Base-by-base conservation (phyloP, 306 rosid species). In the Abrus precatorius region DNA sequence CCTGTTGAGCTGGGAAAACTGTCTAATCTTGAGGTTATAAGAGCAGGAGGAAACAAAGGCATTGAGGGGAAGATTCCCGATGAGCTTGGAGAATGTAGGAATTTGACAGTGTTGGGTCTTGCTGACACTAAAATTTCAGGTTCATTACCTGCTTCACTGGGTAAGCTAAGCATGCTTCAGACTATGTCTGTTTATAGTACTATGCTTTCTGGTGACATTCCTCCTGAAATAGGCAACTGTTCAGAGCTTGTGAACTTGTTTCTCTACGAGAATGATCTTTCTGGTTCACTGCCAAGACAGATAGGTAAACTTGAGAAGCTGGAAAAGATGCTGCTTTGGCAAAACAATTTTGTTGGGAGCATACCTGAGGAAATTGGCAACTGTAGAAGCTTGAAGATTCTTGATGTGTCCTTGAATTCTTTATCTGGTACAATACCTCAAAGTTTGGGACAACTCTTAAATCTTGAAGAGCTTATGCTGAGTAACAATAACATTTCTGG, bases 401-500 rank as follows among this genome's bases (percentile, higher is more conserved):
- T 94, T 68, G 98, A 94, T 73, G 75, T 92, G 8, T 92, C 98
- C 27, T 85, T 94, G 48, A 94, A 89, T 68, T 89, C 85, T 75
- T 53, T 94, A n/a, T 92, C 94, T 38, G 97, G 97, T 67, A 81
- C 69, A 71, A 84, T 94, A 34, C 98, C 98, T n/a, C 64, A 32
- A 13, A 90, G 91, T 75, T 86, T 94, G 8, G 93, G 97, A 53
- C 56, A 77, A 59, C 89, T 94, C 36, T 81, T 89, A 8, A 72
- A 84, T 81, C 96, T 94, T 54, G 94, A 92, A 61, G 98, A 92
- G 83, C 91, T 94, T 68, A 92, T 94, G 97, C 85, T 94, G 27
- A 94, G 98, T 73, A 88, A 87, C 75, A 94, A 94, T 71, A 92
- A 94, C 67, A 69, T 94, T 38, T 90, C 97, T 36, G 93, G 98